Conservation (phyloP, 2,329 filamentous ascomycete species). For the Aureobasidium sp. region DNA sequence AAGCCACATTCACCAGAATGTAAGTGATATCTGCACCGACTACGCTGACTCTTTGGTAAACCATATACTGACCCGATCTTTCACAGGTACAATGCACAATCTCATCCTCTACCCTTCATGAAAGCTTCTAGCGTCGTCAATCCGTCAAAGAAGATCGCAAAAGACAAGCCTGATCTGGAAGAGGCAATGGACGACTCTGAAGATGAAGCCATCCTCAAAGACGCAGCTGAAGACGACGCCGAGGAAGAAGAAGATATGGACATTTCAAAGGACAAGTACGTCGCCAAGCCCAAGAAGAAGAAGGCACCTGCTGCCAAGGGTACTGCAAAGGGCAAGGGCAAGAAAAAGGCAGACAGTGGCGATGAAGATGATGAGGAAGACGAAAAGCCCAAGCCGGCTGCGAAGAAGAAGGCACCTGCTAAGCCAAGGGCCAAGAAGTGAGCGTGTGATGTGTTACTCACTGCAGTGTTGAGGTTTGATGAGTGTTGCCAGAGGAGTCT, state of each 20-base stretch:
- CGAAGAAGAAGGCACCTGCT: constrained; percentile 38
- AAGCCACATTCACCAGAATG: constrained; percentile 80
- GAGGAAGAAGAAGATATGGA: constrained; percentile 73
- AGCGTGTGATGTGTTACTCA: not conserved
- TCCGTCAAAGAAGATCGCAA: constrained; percentile 61
- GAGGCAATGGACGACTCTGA: constrained; percentile 91
- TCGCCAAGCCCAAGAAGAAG: constrained; percentile 81
- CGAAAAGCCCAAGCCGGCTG: constrained; percentile 47
- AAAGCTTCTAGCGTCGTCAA: constrained; percentile 73
- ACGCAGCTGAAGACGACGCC: constrained; percentile 46
- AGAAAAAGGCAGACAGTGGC: constrained; percentile 33
- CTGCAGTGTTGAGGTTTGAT: too few species aligned
- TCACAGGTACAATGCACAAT: constrained; percentile 71
- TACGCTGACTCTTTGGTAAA: not conserved
- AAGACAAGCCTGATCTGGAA: constrained; percentile 85
- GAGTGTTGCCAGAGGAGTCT: too few species aligned
- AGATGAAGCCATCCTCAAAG: constrained; percentile 39
- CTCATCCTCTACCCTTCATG: constrained; percentile 91
- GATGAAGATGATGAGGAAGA: constrained; percentile 31
- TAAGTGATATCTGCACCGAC: constrained; percentile 45
- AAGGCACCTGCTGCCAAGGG: constrained; percentile 31
- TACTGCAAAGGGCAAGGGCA: constrained; percentile 41
- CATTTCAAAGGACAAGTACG: constrained; percentile 90
- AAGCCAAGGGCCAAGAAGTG: constrained; percentile 47
- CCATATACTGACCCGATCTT: constrained; percentile 18